Percentiles rank a stretch among this genome's conserved stretches.
Evolutionary conservation across 192 early-diverging fungal species (phyloP).

Genomic region (Coemansia sp.): DNA sequence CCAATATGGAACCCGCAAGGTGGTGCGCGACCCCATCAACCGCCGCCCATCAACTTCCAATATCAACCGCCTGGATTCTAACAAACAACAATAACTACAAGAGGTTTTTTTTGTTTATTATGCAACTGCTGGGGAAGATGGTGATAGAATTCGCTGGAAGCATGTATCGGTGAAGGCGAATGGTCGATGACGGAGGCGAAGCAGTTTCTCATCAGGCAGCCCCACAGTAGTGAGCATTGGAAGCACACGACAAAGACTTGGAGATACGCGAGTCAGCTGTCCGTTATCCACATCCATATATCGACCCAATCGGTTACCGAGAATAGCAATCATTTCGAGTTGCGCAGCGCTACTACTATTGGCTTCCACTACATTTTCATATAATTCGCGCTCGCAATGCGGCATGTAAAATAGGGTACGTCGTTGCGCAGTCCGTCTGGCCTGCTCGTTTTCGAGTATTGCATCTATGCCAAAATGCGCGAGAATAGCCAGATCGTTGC

Average conservation of each 20-base stretch:
- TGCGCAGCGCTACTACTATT: conserved; percentile 24
- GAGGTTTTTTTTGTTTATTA: conserved; percentile 1
- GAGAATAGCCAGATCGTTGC: conserved; percentile 13
- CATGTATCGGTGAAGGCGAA: conserved; percentile 48
- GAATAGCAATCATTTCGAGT: conserved; percentile 12
- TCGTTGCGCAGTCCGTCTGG: conserved; percentile 10
- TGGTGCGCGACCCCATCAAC: neutral
- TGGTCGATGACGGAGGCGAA: conserved; percentile 32
- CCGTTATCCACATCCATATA: conserved; percentile 29
- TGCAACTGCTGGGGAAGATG: neutral
- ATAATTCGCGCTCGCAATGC: conserved; percentile 51
- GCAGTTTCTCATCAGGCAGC: conserved; percentile 26
- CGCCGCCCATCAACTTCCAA: conserved; percentile 24
- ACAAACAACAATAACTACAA: neutral
- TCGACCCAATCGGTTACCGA: conserved; percentile 38
- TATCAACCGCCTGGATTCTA: conserved; percentile 18
- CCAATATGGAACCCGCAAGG: conserved; percentile 17
- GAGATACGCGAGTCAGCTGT: conserved; percentile 18
- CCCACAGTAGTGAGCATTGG: neutral
- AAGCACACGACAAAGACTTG: conserved; percentile 16
- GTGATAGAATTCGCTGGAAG: conserved; percentile 11
- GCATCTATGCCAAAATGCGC: conserved; percentile 10
- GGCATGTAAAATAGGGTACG: conserved; percentile 52
- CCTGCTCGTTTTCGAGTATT: conserved; percentile 39
- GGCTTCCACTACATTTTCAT: conserved; percentile 37